Conservation (phyloP, 306 rosid species). For the Vachellia pachyceras region DNA sequence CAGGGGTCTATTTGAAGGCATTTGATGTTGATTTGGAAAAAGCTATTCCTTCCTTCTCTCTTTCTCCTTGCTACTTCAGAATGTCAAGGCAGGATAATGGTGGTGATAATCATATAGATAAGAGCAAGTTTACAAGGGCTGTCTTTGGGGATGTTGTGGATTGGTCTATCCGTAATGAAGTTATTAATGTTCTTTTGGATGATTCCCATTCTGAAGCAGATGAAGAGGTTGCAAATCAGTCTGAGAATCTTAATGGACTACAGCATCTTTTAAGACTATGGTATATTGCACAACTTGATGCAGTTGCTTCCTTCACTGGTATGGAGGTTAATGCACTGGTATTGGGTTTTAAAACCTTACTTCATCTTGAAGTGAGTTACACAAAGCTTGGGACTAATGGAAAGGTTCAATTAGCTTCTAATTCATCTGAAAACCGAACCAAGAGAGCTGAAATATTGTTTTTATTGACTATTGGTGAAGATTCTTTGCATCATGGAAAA, state of each 20-base stretch:
- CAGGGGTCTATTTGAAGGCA: conserved; percentile 85
- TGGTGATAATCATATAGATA: conserved; percentile 53
- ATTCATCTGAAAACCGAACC: conserved; percentile 50
- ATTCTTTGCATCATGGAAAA: conserved; percentile 52
- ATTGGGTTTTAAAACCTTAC: conserved; percentile 68
- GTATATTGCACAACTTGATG: conserved; percentile 75
- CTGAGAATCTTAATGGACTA: conserved; percentile 57
- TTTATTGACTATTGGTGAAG: conserved; percentile 60
- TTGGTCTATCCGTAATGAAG: conserved; percentile 64
- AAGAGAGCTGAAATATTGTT: conserved; percentile 59
- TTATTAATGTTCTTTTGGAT: conserved; percentile 56
- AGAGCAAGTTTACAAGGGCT: conserved; percentile 51
- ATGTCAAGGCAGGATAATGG: conserved; percentile 47
- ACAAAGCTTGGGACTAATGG: conserved; percentile 47
- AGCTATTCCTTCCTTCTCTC: conserved; percentile 58
- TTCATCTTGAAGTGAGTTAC: conserved; percentile 71
- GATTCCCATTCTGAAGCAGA: conserved; percentile 58
- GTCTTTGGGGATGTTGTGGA: conserved; percentile 54
- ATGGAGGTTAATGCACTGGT: conserved; percentile 63
- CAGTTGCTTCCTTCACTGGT: conserved; percentile 64
- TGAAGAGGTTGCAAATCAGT: conserved; percentile 50
- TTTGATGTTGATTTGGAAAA: conserved; percentile 54
- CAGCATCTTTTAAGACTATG: conserved; percentile 67
- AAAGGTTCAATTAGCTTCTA: conserved; percentile 47
- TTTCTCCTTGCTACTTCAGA: conserved; percentile 81